Conservation (phyloP, 495 filamentous ascomycete genomes). For the Aspergillus affinis region DNA sequence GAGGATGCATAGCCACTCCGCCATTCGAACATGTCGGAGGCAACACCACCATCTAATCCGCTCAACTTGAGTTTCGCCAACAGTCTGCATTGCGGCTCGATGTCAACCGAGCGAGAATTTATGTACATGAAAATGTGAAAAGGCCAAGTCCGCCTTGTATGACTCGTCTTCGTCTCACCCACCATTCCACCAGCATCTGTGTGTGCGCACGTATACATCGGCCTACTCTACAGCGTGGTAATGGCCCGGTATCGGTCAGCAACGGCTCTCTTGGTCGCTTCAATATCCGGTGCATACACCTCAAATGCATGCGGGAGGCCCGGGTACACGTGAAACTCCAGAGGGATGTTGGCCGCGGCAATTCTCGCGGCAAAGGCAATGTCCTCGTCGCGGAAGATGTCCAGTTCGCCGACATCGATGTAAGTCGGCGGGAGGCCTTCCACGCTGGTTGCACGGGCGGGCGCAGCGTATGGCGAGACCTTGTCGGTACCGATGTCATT, state of each 20-base stretch:
- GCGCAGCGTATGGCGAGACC: constrained; percentile 25
- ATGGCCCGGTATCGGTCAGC: constrained; percentile 11
- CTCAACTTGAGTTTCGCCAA: background rate
- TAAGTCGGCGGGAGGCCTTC: constrained; percentile 28
- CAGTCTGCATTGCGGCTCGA: background rate
- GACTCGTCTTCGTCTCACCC: background rate
- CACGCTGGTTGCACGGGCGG: constrained; percentile 21
- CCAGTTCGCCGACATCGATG: constrained; percentile 28
- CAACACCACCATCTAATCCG: background rate
- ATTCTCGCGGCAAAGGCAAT: constrained; percentile 19
- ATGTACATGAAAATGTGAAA: background rate
- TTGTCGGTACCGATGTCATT: constrained; percentile 20
- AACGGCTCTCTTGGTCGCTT: constrained; percentile 10
- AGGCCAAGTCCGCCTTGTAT: background rate
- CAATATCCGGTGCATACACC: constrained; percentile 16
- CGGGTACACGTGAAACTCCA: constrained; percentile 28
- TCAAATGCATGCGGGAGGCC: constrained; percentile 28
- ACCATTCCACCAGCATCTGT: background rate
- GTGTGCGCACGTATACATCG: background rate
- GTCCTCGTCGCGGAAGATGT: constrained; percentile 26
- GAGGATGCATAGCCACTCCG: background rate
- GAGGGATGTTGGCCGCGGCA: constrained; percentile 21
- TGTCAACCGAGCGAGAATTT: background rate
- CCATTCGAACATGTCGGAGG: background rate
- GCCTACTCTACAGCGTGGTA: background rate